These are phyloP conservation scores for Coffea canephora DNA, from an alignment of 257 asterid species.

Conservation along the genomic window DNA sequence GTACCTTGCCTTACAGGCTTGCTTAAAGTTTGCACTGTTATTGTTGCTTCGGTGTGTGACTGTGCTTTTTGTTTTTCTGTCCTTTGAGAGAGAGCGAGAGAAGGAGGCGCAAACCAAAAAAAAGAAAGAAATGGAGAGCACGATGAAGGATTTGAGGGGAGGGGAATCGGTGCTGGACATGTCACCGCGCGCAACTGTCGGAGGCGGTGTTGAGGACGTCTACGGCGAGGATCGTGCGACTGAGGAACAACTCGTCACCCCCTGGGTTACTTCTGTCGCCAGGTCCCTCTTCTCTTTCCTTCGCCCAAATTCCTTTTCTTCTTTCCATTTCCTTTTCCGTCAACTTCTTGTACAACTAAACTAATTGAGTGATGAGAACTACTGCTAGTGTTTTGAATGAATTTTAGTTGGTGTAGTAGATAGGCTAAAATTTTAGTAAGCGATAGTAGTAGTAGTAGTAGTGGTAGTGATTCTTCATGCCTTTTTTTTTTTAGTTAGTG, in stretches of 20 bases:
- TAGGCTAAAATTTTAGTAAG: not conserved
- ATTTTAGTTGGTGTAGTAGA: not conserved
- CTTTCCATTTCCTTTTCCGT: not conserved
- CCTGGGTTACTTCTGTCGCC: constrained; percentile 73
- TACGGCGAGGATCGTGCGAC: constrained; percentile 90
- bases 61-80: too few species aligned
- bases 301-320: too few species aligned
- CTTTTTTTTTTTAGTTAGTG: too few species aligned
- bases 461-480: not conserved
- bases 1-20: too few species aligned
- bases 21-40: too few species aligned
- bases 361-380: not conserved
- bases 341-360: not conserved
- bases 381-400: not conserved
- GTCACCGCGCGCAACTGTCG: constrained; percentile 70
- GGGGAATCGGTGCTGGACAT: constrained; percentile 76
- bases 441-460: not conserved
- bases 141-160: constrained; percentile 55
- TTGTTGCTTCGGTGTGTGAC: too few species aligned
- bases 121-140: constrained; percentile 27
- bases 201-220: constrained; percentile 82
- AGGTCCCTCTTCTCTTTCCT: constrained; percentile 35
- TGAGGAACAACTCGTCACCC: constrained; percentile 78
- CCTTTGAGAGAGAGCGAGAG: too few species aligned
- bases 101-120: too few species aligned